These are phyloP conservation scores for Melastoma candidum DNA, from an alignment of 441 rosid species.

Conservation along the genomic window DNA sequence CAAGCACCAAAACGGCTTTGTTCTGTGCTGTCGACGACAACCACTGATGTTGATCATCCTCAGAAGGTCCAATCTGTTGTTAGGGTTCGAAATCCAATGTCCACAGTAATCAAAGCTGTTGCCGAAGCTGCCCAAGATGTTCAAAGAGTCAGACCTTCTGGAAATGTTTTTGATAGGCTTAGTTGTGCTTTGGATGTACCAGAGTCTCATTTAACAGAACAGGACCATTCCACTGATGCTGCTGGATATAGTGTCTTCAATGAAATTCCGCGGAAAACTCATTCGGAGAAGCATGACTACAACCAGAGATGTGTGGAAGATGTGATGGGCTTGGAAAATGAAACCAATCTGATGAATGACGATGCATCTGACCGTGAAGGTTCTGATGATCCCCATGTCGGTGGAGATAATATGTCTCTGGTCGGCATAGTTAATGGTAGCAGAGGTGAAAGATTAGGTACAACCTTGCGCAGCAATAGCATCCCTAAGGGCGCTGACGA, in stretches of 20 bases:
- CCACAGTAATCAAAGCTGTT: slow-evolving; percentile 70
- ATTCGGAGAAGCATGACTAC: slow-evolving; percentile 28
- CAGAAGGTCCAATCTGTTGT: slow-evolving; percentile 62
- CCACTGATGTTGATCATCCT: slow-evolving; percentile 37
- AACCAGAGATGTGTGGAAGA: slow-evolving; percentile 26
- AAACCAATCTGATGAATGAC: slow-evolving; percentile 31
- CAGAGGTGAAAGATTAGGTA: slow-evolving; percentile 27
- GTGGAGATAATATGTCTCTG: slow-evolving; percentile 24
- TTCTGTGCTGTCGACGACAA: slow-evolving; percentile 68
- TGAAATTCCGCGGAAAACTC: slow-evolving; percentile 23
- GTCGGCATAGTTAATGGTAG: slow-evolving; percentile 30
- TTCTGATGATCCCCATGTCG: slow-evolving; percentile 30
- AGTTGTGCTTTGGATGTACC: slow-evolving; percentile 38
- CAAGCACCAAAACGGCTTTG: slow-evolving; percentile 72
- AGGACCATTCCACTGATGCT: slow-evolving; percentile 31
- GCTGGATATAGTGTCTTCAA: slow-evolving; percentile 34
- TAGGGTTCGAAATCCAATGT: slow-evolving; percentile 62
- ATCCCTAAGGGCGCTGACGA: slow-evolving; percentile 27
- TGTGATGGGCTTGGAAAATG: slow-evolving; percentile 25
- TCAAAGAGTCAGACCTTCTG: slow-evolving; percentile 39
- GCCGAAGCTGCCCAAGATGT: slow-evolving; percentile 92
- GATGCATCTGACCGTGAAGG: slow-evolving; percentile 34
- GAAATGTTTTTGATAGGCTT: slow-evolving; percentile 88
- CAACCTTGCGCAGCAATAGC: slow-evolving; percentile 32
- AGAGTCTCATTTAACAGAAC: slow-evolving; percentile 23